phyloP scores from a whole-genome alignment of 1,284 basidiomycete genomes.

The Ceratobasidium sp. region DNA sequence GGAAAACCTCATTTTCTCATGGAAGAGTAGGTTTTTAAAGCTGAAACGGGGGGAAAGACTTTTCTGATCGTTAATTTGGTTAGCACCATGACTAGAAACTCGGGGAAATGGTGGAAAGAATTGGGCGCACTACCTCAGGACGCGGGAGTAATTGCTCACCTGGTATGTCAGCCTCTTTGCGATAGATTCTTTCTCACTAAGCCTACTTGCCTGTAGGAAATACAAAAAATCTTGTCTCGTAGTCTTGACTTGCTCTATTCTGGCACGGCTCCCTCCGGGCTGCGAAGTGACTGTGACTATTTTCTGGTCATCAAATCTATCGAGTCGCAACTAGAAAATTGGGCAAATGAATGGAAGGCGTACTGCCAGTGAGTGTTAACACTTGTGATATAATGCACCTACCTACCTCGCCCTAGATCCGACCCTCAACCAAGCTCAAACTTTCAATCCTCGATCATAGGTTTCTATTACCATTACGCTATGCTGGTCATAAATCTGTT shows the following conservation, averaged over 20 bases:
- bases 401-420: neutral
- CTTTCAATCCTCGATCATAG: conserved; percentile 62
- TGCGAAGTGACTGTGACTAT: conserved; percentile 90
- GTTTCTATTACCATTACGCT: conserved; percentile 88
- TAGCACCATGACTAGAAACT: conserved; percentile 90
- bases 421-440: neutral
- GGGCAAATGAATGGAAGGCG: conserved; percentile 72
- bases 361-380: conserved; percentile 39
- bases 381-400: neutral
- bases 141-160: conserved; percentile 72
- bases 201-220: conserved; percentile 65
- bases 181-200: conserved; percentile 53
- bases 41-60: conserved; percentile 52
- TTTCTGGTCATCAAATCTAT: conserved; percentile 85
- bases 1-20: conserved; percentile 88
- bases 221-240: conserved; percentile 89
- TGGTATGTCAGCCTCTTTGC: conserved; percentile 60
- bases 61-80: conserved; percentile 14
- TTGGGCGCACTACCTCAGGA: conserved; percentile 74
- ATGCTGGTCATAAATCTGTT: conserved; percentile 93
- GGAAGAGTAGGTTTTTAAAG: conserved; percentile 78
- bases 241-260: conserved; percentile 93
- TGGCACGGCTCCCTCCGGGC: conserved; percentile 83
- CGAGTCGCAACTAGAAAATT: conserved; percentile 81
- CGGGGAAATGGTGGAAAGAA: conserved; percentile 76